A percentile compares a stretch with the other conserved stretches of the same genome.
Evolutionary conservation across 192 early-diverging fungal genomes (phyloP).

Genomic region (Entomortierella chlamydospora): DNA sequence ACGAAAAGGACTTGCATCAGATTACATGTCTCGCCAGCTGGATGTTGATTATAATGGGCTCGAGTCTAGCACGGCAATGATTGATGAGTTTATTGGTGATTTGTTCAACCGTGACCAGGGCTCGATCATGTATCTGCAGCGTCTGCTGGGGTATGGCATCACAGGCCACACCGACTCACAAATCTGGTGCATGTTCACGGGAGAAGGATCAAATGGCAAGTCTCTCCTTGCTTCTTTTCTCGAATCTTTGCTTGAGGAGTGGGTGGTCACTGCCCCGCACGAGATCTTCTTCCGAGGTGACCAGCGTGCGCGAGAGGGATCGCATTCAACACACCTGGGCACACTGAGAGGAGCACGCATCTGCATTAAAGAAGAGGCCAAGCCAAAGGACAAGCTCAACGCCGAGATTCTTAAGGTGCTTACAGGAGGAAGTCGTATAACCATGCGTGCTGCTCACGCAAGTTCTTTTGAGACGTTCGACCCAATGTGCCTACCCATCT

Average conservation of each 20-base stretch:
- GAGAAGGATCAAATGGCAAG: conserved; percentile 6
- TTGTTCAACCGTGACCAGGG: neutral
- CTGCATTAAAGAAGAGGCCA: conserved; percentile 7
- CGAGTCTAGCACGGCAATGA: neutral
- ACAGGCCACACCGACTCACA: conserved; percentile 1
- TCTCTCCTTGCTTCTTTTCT: neutral
- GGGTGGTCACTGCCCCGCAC: neutral
- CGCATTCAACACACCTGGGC: conserved; percentile 2
- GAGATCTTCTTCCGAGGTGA: conserved; percentile 8
- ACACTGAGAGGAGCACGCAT: conserved; percentile 3
- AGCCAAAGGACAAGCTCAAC: conserved; percentile 5
- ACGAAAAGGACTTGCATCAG: neutral
- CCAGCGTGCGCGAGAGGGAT: conserved; percentile 2
- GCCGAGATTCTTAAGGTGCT: neutral
- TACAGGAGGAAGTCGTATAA: neutral
- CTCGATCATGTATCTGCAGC: conserved; percentile 1
- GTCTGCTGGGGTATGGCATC: conserved; percentile 2
- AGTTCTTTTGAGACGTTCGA: neutral
- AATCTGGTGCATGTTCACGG: conserved; percentile 4
- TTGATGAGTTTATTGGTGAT: neutral
- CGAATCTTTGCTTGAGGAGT: neutral
- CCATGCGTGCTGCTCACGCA: conserved; percentile 1
- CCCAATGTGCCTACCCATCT: conserved; percentile 1
- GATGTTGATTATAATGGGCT: neutral
- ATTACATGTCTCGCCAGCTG: neutral